Conservation (phyloP, 805 yeast species). For the Wickerhamiella parazyma region DNA sequence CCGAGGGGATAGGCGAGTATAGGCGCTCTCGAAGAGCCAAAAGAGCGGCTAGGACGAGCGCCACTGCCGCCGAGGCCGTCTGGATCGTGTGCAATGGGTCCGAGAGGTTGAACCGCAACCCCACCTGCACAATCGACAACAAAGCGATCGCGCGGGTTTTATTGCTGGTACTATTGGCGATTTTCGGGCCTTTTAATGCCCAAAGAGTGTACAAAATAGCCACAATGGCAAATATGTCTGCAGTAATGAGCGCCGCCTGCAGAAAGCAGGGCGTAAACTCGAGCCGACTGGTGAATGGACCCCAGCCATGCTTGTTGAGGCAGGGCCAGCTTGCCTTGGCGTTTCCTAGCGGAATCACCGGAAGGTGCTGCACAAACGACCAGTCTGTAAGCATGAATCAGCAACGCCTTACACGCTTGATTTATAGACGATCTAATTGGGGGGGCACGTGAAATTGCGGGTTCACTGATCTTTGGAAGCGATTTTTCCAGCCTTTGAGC, state of each 20-base stretch:
- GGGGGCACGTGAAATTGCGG: too few species aligned
- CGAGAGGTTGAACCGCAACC: background rate
- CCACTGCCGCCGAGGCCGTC: slow-evolving; percentile 29
- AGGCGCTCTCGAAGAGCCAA: slow-evolving; percentile 62
- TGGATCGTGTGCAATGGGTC: slow-evolving; percentile 24
- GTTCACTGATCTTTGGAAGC: too few species aligned
- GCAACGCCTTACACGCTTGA: too few species aligned
- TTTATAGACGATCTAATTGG: too few species aligned
- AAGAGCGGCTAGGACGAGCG: slow-evolving; percentile 38
- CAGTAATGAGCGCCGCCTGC: background rate
- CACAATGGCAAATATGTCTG: background rate
- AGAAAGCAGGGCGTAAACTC: slow-evolving; percentile 7
- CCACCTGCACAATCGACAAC: background rate
- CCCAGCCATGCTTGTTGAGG: slow-evolving; percentile 7
- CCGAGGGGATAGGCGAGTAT: slow-evolving; percentile 50
- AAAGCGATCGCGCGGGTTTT: background rate
- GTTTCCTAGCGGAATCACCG: background rate
- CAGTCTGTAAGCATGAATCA: background rate
- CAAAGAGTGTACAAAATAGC: background rate
- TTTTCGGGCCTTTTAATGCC: background rate
- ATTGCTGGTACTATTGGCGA: background rate
- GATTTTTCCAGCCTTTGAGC: too few species aligned
- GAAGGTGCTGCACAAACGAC: slow-evolving; percentile 5
- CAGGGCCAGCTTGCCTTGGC: background rate
- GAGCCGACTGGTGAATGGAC: slow-evolving; percentile 5